Evolutionary conservation across 2,329 filamentous ascomycete species (phyloP).

Genomic region (Cordyceps javanica): DNA sequence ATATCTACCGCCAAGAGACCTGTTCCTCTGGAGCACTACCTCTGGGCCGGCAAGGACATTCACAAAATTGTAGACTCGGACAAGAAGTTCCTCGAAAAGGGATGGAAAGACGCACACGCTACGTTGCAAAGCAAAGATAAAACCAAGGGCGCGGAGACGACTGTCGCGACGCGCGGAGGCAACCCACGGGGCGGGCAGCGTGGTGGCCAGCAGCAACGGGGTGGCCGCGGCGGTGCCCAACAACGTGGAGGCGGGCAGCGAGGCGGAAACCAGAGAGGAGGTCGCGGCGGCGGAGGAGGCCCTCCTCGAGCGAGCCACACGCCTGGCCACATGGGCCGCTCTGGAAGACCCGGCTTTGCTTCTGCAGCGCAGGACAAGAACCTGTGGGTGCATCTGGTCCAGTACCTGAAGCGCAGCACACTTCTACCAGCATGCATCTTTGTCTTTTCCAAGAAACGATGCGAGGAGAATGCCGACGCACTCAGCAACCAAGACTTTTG

Average conservation of each 20-base stretch:
- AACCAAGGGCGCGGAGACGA: constrained; percentile 39
- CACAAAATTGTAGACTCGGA: constrained; percentile 92
- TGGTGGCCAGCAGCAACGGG: constrained; percentile 33
- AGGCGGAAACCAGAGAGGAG: constrained; percentile 48
- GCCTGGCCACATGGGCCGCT: constrained; percentile 83
- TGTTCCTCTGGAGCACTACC: constrained; percentile 89
- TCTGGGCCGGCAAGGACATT: constrained; percentile 91
- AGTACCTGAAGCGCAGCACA: constrained; percentile 79
- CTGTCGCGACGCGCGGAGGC: constrained; percentile 32
- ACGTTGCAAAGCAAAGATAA: constrained; percentile 79
- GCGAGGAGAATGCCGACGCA: constrained; percentile 94
- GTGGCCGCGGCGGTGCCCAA: constrained; percentile 38
- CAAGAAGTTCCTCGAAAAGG: constrained; percentile 84
- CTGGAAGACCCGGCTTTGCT: constrained; percentile 76
- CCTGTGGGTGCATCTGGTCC: constrained; percentile 92
- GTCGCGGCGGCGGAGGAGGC: constrained; percentile 41
- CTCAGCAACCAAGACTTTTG: constrained; percentile 93
- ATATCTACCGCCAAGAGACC: constrained; percentile 95
- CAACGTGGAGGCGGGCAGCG: constrained; percentile 46
- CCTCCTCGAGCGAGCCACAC: constrained; percentile 54
- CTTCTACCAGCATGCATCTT: constrained; percentile 93
- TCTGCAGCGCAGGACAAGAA: constrained; percentile 93
- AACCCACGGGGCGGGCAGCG: constrained; percentile 29
- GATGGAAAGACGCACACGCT: constrained; percentile 91
- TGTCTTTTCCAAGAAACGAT: constrained; percentile 96